These are phyloP conservation scores for Asterochloris erici DNA, from an alignment of 139 green algal genomes.

Conservation along the genomic window DNA sequence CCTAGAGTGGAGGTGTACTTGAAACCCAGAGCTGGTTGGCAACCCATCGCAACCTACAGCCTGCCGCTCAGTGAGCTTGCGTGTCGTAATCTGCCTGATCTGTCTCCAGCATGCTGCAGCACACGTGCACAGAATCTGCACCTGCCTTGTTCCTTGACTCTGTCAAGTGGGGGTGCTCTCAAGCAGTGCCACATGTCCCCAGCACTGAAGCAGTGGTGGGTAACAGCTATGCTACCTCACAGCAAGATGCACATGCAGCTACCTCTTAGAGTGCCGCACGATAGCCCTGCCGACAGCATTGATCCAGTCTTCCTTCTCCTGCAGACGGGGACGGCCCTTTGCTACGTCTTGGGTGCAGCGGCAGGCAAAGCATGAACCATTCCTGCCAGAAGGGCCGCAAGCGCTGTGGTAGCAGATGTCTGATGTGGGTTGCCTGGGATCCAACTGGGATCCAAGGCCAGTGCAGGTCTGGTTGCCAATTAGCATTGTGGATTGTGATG, in stretches of 20 bases:
- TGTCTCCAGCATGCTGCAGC: constrained; percentile 57
- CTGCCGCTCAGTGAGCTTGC: too few relatives aligned
- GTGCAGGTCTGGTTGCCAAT: neutral
- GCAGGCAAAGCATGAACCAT: neutral
- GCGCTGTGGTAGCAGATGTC: neutral
- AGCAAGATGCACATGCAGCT: neutral
- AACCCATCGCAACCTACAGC: too few relatives aligned
- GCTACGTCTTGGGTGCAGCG: neutral
- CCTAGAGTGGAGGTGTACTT: too few relatives aligned
- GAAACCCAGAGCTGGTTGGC: too few relatives aligned
- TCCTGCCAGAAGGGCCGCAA: neutral
- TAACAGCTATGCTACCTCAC: neutral
- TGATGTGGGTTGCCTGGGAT: neutral
- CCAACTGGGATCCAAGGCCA: neutral
- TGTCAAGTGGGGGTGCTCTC: neutral
- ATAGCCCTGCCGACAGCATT: constrained; percentile 95
- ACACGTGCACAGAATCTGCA: neutral
- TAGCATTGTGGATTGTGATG: neutral
- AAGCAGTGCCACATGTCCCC: neutral
- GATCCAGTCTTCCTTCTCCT: constrained; percentile 99
- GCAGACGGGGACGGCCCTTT: neutral
- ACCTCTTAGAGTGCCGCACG: constrained; percentile 82
- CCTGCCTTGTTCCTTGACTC: neutral
- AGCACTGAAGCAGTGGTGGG: neutral
- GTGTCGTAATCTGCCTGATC: constrained; percentile 59